Evolutionary conservation across 2,329 filamentous ascomycete genomes (phyloP).

Genomic region (Phialophora tarda): DNA sequence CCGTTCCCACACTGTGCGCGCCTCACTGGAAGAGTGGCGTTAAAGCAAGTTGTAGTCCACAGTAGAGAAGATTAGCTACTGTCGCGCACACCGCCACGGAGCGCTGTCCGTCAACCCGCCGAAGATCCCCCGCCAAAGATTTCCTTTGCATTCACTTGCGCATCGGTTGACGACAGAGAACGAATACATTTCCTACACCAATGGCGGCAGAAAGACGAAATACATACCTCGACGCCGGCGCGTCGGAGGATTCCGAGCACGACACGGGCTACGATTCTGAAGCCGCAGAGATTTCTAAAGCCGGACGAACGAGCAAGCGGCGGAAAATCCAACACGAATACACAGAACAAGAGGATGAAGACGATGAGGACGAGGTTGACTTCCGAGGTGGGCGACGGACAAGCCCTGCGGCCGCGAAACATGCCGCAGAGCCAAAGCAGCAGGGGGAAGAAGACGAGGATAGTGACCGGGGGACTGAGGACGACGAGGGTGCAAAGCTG

Average conservation of each 20-base stretch:
- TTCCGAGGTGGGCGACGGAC: slow-evolving; percentile 44
- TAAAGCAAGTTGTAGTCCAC: not conserved
- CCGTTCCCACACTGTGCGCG: too few species aligned
- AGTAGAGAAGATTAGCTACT: not conserved
- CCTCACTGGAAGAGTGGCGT: not conserved
- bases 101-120: not conserved
- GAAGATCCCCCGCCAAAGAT: not conserved
- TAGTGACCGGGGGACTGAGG: not conserved
- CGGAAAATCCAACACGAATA: slow-evolving; percentile 33
- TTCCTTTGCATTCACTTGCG: not conserved
- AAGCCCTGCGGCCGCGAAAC: not conserved
- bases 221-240: slow-evolving; percentile 40
- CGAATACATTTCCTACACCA: not conserved
- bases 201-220: slow-evolving; percentile 29
- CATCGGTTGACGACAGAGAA: not conserved
- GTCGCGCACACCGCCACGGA: not conserved
- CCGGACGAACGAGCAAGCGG: slow-evolving; percentile 31
- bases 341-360: slow-evolving; percentile 44
- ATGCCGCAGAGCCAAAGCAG: not conserved
- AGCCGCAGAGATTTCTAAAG: slow-evolving; percentile 50
- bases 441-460: not conserved
- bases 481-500: not conserved
- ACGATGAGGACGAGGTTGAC: not conserved
- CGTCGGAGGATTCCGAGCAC: slow-evolving; percentile 48
- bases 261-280: slow-evolving; percentile 55